phyloP scores from a whole-genome alignment of 2,329 filamentous ascomycete genomes.

The Alternaria sp. region DNA sequence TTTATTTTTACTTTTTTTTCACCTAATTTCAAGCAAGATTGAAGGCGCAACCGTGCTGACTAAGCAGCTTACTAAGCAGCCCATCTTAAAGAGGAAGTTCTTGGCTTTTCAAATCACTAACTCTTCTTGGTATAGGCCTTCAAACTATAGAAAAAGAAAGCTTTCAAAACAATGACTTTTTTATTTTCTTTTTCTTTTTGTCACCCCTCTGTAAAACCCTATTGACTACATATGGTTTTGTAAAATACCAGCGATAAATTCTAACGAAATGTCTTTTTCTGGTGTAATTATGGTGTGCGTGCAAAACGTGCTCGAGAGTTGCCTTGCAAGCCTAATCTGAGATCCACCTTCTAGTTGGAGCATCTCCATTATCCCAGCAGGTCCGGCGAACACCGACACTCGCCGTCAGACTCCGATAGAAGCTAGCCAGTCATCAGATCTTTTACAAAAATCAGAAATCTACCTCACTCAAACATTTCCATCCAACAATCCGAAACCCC shows the following conservation, averaged over 20 bases:
- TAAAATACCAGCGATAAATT: background rate
- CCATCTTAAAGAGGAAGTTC: too few relatives aligned
- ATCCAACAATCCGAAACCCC: background rate
- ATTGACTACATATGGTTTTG: background rate
- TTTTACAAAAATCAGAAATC: background rate
- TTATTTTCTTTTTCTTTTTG: too few relatives aligned
- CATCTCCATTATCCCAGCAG: conserved; percentile 8
- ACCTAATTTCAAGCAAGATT: too few relatives aligned
- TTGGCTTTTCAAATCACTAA: too few relatives aligned
- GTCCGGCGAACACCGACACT: conserved; percentile 13
- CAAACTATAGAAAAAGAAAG: too few relatives aligned
- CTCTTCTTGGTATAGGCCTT: too few relatives aligned
- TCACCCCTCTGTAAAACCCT: too few relatives aligned
- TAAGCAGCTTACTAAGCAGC: too few relatives aligned
- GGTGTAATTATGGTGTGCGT: background rate
- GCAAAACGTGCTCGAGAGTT: background rate
- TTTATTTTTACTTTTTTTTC: too few relatives aligned
- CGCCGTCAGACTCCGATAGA: conserved; percentile 5
- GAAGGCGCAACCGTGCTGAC: too few relatives aligned
- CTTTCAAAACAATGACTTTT: too few relatives aligned
- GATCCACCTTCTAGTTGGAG: conserved; percentile 3
- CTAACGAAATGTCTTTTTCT: background rate
- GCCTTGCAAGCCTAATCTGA: background rate
- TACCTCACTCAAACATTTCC: background rate
- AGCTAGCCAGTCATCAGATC: background rate